A percentile compares a stretch with the other conserved stretches of the same genome.
Evolutionary conservation across 306 rosid genomes (phyloP).

Genomic region (Casuarina cunninghamiana): DNA sequence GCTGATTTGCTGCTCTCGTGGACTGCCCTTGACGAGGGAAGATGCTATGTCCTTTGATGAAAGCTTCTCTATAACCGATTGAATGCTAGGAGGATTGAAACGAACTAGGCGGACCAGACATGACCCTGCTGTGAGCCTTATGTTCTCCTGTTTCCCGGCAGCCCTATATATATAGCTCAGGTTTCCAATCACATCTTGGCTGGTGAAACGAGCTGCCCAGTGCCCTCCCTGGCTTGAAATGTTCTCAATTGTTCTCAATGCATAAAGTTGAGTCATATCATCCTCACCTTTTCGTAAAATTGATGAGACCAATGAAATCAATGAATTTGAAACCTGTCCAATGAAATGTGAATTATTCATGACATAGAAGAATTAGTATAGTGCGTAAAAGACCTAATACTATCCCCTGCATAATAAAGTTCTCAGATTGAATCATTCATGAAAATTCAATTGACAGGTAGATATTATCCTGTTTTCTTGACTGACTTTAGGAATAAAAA

Average conservation of each 20-base stretch:
- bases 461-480: slow-evolving; percentile 13
- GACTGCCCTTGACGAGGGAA: slow-evolving; percentile 74
- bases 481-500: slow-evolving; percentile 1
- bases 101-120: slow-evolving; percentile 92
- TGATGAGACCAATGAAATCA: slow-evolving; percentile 76
- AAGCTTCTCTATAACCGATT: slow-evolving; percentile 70
- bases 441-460: slow-evolving; percentile 10
- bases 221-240: slow-evolving; percentile 88
- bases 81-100: slow-evolving; percentile 77
- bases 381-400: neutral
- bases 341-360: slow-evolving; percentile 13
- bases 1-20: slow-evolving; percentile 93
- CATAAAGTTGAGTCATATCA: slow-evolving; percentile 88
- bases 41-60: slow-evolving; percentile 85
- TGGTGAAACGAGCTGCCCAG: slow-evolving; percentile 82
- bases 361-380: slow-evolving; percentile 13
- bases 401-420: neutral
- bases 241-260: slow-evolving; percentile 89
- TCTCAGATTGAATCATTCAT: neutral
- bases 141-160: slow-evolving; percentile 86
- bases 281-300: slow-evolving; percentile 93
- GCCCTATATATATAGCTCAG: slow-evolving; percentile 87
- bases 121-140: slow-evolving; percentile 96
- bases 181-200: slow-evolving; percentile 81
- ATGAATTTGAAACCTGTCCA: slow-evolving; percentile 82